phyloP scores from a whole-genome alignment of 2,329 filamentous ascomycete species.

The Epichloe amarillans region DNA sequence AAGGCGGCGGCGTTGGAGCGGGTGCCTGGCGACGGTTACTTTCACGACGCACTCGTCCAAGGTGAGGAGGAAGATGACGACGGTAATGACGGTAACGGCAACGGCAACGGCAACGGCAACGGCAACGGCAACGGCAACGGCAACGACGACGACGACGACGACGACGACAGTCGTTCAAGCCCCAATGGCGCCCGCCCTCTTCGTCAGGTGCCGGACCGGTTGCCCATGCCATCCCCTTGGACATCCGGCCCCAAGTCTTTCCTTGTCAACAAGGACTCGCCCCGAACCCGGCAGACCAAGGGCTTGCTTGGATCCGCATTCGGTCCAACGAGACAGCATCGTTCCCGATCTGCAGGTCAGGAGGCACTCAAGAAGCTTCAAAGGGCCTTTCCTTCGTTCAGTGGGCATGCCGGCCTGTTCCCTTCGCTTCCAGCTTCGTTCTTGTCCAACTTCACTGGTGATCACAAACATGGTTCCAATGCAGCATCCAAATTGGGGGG shows the following conservation, averaged over 20 bases:
- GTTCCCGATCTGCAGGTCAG: slow-evolving; percentile 42
- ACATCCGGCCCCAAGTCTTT: slow-evolving; percentile 11
- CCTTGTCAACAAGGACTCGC: slow-evolving; percentile 7
- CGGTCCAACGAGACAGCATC: slow-evolving; percentile 29
- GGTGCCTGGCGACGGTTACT: slow-evolving; percentile 13
- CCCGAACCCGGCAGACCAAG: slow-evolving; percentile 14
- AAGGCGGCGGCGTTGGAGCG: slow-evolving; percentile 42
- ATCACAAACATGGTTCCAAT: slow-evolving; percentile 10
- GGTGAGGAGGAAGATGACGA: slow-evolving; percentile 8
- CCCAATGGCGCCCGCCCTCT: background rate
- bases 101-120: too few species aligned
- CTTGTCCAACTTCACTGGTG: slow-evolving; percentile 21
- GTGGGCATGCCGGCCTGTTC: slow-evolving; percentile 17
- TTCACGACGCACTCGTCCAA: slow-evolving; percentile 9
- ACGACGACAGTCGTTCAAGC: slow-evolving; percentile 5
- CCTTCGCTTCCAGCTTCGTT: slow-evolving; percentile 31
- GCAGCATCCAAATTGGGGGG: background rate
- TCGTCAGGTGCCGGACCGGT: background rate
- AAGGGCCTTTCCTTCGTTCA: slow-evolving; percentile 41
- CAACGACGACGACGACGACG: slow-evolving; percentile 5
- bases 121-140: too few species aligned
- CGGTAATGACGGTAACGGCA: too few species aligned
- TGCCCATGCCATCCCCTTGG: slow-evolving; percentile 18
- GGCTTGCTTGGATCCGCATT: slow-evolving; percentile 32
- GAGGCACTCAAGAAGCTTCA: slow-evolving; percentile 45